phyloP scores from a whole-genome alignment of 768 basidiomycete species.

The Tubosaeta sp. region DNA sequence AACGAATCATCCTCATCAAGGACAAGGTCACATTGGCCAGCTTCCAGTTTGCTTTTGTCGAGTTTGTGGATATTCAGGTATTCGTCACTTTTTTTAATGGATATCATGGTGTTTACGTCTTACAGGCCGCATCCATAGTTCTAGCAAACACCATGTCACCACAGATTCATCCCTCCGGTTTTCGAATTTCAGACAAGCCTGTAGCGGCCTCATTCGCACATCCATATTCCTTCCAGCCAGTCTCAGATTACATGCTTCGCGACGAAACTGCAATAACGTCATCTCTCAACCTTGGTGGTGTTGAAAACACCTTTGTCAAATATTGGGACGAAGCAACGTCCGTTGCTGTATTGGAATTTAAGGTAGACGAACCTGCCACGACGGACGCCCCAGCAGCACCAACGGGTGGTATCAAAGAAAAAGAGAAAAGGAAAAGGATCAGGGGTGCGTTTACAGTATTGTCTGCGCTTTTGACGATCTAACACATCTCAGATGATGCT shows the following conservation, averaged over 20 bases:
- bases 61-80: slow-evolving; percentile 84
- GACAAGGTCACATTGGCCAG: slow-evolving; percentile 84
- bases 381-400: slow-evolving; percentile 22
- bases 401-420: slow-evolving; percentile 55
- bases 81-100: not conserved
- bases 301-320: slow-evolving; percentile 68
- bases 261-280: slow-evolving; percentile 76
- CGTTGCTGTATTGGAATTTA: slow-evolving; percentile 70
- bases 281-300: slow-evolving; percentile 64
- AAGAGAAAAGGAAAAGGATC: slow-evolving; percentile 49
- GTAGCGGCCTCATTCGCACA: slow-evolving; percentile 93
- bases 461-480: slow-evolving; percentile 3
- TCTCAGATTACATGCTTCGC: slow-evolving; percentile 66
- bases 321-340: slow-evolving; percentile 93
- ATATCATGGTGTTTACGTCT: slow-evolving; percentile 8
- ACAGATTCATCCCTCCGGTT: slow-evolving; percentile 85
- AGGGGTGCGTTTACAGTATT: slow-evolving; percentile 40
- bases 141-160: slow-evolving; percentile 86
- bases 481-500: slow-evolving; percentile 30
- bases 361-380: slow-evolving; percentile 56
- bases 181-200: slow-evolving; percentile 83
- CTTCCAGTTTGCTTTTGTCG: slow-evolving; percentile 93
- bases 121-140: slow-evolving; percentile 75
- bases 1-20: slow-evolving; percentile 81
- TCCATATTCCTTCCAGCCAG: slow-evolving; percentile 82